Base-by-base conservation (phyloP, 805 yeast genomes). In the Kurtzmaniella fragi region DNA sequence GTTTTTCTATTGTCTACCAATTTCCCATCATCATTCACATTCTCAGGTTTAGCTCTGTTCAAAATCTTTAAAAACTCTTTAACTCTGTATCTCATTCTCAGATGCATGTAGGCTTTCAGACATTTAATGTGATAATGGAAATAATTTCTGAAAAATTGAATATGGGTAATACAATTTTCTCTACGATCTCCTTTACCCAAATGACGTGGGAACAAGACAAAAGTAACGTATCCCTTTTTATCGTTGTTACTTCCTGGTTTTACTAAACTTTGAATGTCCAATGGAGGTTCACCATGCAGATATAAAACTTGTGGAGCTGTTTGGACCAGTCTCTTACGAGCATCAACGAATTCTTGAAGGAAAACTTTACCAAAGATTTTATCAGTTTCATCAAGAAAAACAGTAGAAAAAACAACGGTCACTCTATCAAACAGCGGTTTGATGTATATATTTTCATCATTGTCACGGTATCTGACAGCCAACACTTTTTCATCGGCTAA, bases 61-160 rank as follows among this genome's bases (percentile, higher is more conserved):
- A 93, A 79, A 26, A 93, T 91, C 73, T 93, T 93, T 58, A 90
- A 77, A 70, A 90, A 93, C 54, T 95, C 93, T 50, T 84, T 82
- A 17, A 93, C 98, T 55, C 99, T 78, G 65, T 73, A 87, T 64
- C 99, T 80, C 99, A 93, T 93, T 73, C 99, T 82, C 37, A 96
- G 88, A 64, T 93, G 99, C 82, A 93, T 81, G 67, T 86, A 93
- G 28, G 99, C 98, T 73, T 93, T 93, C 44, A 96, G 89, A 63
- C 97, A 91, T 68, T 93, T 93, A 70, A 93, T 93, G 60, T 93
- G 99, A 65, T 91, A 93, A 63, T 93, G 99, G 83, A 93, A 93
- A 67, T 91, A 93, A 57, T 90, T 95, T 65, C 99, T 77, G 69
- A 93, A 93, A 42, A 87, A 71, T 56, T 88, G 89, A 55, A 93